Evolutionary conservation across 371 early-diverging fungal genomes (phyloP), one percentile per base, ranked within the genome.

Genomic region (Astathelohania contejeani): DNA sequence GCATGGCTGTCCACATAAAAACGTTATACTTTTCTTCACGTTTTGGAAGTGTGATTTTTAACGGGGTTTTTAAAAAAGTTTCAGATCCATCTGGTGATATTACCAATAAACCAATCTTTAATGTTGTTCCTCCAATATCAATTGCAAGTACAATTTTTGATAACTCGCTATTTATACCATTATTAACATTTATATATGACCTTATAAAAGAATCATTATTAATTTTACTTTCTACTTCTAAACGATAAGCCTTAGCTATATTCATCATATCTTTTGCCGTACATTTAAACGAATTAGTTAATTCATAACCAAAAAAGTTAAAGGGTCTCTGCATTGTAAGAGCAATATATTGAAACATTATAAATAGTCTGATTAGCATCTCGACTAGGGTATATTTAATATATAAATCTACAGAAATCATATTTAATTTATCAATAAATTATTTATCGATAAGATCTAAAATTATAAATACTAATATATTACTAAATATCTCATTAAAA

Each of bases 91-190:
- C 43, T 10, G 4, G 3, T 48, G 3, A 4, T 3, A 49, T 49
- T 49, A 47, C 16, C 4, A 39, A 38, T n/a, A 53, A 14, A 7
- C 43, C 3, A 14, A 53, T 22, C 22, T 53, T 53, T 16, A 53
- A 45, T 9, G 7, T 46, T 45, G 54, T 42, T 12, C 54, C 54
- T 4, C 54, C 54, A 2, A 53, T 19, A 25, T 53, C 54, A 2
- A 53, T 26, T 10, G 44, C 54, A 42, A 52, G 19, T n/a, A 49
- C 20, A 4, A 9, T 42, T 42, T 42, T 42, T 32, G 35, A 32
- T 14, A 7, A 4, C 4, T 32, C 35, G 14, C 4, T 7, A 32
- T 32, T 32, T 14, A 7, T 32, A 32, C 4, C 35, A 7, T 32
- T 32, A 4, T 7, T 32, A 7, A 7, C 14, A 14, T 4, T 32